phyloP scores from a whole-genome alignment of 371 early-diverging fungal genomes.

The Dinochytrium kinnereticum region DNA sequence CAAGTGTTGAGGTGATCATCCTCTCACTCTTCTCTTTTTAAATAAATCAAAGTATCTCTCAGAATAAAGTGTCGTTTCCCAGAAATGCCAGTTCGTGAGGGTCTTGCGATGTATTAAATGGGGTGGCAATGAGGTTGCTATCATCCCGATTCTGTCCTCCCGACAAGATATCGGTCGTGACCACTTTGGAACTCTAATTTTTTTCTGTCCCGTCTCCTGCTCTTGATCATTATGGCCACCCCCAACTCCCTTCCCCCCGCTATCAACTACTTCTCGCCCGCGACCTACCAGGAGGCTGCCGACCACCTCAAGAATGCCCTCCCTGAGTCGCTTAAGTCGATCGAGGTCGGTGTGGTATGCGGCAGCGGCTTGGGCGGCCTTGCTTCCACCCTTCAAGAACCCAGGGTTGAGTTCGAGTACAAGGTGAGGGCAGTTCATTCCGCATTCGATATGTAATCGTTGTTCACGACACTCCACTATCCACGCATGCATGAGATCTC shows the following conservation, averaged over 20 bases:
- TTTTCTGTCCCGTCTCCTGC: background rate
- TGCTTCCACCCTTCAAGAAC: constrained; percentile 72
- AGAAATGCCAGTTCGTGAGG: too few species aligned
- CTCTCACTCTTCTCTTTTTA: too few species aligned
- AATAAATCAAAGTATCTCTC: too few species aligned
- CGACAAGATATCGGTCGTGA: background rate
- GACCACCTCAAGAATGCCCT: constrained; percentile 45
- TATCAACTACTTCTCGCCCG: constrained; percentile 40
- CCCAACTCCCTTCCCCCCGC: constrained; percentile 35
- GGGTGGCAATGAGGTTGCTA: background rate
- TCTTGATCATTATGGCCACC: constrained; percentile 28
- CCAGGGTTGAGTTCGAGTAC: constrained; percentile 73
- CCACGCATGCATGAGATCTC: background rate
- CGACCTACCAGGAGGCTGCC: constrained; percentile 49
- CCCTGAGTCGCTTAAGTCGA: constrained; percentile 34
- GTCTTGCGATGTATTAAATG: background rate
- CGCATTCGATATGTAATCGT: too few species aligned
- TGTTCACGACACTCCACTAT: background rate
- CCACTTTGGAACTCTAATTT: background rate
- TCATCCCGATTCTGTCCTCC: background rate
- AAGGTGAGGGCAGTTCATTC: constrained; percentile 24
- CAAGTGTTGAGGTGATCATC: too few species aligned
- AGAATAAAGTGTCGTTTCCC: too few species aligned
- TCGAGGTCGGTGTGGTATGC: constrained; percentile 85
- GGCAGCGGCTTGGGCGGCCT: constrained; percentile 92